Base-by-base conservation (phyloP, 805 yeast genomes). In the Kazachstania martiniae region DNA sequence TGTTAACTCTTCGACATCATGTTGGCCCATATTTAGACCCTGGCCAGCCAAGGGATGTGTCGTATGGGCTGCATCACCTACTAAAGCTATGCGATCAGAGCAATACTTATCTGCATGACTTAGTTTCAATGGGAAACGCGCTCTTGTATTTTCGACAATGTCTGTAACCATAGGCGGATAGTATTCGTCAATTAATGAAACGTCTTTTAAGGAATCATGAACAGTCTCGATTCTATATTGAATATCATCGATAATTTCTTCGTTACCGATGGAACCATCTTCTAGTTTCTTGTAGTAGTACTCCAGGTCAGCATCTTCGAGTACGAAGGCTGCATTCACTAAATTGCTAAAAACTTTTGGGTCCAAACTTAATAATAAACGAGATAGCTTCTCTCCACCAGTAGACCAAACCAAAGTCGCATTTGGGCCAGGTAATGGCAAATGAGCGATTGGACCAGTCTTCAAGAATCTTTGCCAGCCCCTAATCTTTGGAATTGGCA, bases 21-120 rank as follows among this genome's bases (percentile, higher is more conserved):
- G 77, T 55, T 87, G 96, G 14, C 98, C 98, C 95, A 89, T 86
- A 56, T 91, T 91, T 35, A 91, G 68, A 17, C 98, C 98, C 59
- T 91, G 98, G 8, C 98, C 98, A 4, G 96, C 96, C 38, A 91
- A 65, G 3, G 98, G 98, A 54, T 91, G 97, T 1, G 95, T 84
- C 0, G 96, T 80, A 47, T 91, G 98, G 0, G 97, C 97, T 1
- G 98, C 97, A 58, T 91, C 98, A 17, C 98, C 98, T 8, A 89
- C 82, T n/a, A 91, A 61, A 0, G 96, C 97, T 19, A 89, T 69
- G 43, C 97, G 66, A 3, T 82, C 87, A 2, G 74, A 74, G 13
- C 84, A 74, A 52, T 91, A 91, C 1, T 81, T 71, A 49, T 91
- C 97, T 3, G 95, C 94, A 51, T 91, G 96, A 14, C 86, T 75